A percentile compares a stretch with the other conserved stretches of the same genome.
phyloP scores from a whole-genome alignment of 2,329 filamentous ascomycete genomes.

The Hymenoscyphus fraxineus region DNA sequence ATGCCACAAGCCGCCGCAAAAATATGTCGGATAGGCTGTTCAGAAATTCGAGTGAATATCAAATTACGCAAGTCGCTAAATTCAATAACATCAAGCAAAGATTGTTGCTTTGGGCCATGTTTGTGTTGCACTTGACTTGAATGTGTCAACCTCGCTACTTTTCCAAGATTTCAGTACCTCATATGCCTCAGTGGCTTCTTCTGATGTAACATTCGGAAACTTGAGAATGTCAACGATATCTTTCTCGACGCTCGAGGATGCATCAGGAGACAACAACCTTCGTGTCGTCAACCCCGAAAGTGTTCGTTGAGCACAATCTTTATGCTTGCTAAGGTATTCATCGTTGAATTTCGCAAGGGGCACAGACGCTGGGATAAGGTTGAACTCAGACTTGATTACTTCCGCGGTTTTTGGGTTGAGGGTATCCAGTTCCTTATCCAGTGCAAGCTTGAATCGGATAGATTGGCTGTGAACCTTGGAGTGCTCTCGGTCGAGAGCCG shows the following conservation, averaged over 20 bases:
- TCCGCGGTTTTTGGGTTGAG: conserved; percentile 58
- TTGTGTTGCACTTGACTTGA: conserved; percentile 45
- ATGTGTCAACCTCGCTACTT: conserved; percentile 45
- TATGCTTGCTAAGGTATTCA: conserved; percentile 60
- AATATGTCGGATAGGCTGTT: not conserved
- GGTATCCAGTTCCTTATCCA: conserved; percentile 49
- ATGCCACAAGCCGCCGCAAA: not conserved
- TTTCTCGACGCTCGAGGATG: conserved; percentile 55
- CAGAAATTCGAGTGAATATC: not conserved
- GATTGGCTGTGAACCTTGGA: conserved; percentile 73
- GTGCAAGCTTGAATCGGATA: conserved; percentile 62
- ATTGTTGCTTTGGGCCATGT: conserved; percentile 40
- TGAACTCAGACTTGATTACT: conserved; percentile 66
- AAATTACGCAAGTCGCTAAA: not conserved
- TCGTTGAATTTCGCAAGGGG: conserved; percentile 64
- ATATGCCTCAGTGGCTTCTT: conserved; percentile 55
- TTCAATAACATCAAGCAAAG: conserved; percentile 18
- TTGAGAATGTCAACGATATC: conserved; percentile 58
- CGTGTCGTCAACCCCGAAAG: conserved; percentile 60
- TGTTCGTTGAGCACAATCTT: conserved; percentile 57
- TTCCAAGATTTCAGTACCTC: conserved; percentile 48
- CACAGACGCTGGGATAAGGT: conserved; percentile 52
- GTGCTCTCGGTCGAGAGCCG: conserved; percentile 64
- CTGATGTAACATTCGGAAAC: conserved; percentile 46
- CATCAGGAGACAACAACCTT: conserved; percentile 53